Conservation (phyloP, 225 moss, liverwort and hornwort species). For the Sphagnum contortum region DNA sequence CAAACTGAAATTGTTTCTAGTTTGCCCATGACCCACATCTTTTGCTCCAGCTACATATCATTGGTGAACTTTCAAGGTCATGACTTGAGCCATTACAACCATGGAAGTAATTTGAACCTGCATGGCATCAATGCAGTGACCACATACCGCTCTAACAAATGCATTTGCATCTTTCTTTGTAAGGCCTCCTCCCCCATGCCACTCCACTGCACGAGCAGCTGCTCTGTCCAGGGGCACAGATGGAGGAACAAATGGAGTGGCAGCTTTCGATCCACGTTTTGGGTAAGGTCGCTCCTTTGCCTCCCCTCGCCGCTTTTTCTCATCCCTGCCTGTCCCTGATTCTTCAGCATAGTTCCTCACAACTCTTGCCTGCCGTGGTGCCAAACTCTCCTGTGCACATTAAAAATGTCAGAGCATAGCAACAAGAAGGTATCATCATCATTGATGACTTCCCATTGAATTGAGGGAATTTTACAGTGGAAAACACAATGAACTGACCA, state of each 20-base stretch:
- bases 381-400: slow-evolving; percentile 50
- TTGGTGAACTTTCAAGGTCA: no score
- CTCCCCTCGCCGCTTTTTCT: slow-evolving; percentile 72
- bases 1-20: no score
- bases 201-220: slow-evolving; percentile 64
- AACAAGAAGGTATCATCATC: background rate
- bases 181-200: slow-evolving; percentile 62
- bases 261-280: slow-evolving; percentile 67
- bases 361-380: slow-evolving; percentile 75
- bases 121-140: background rate
- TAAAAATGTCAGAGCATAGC: slow-evolving; percentile 30
- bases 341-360: slow-evolving; percentile 87
- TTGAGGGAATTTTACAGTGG: no score
- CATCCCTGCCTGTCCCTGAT: slow-evolving; percentile 50
- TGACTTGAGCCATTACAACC: no score
- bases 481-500: no score
- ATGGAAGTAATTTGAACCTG: background rate
- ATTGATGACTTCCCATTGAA: no score
- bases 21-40: no score
- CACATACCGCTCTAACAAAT: slow-evolving; percentile 87
- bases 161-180: slow-evolving; percentile 85
- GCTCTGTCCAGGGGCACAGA: slow-evolving; percentile 71
- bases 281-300: slow-evolving; percentile 50
- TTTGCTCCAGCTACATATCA: no score
- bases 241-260: slow-evolving; percentile 29